These are phyloP conservation scores for Mortierella sp. DNA, from an alignment of 371 early-diverging fungal species.

Conservation along the genomic window DNA sequence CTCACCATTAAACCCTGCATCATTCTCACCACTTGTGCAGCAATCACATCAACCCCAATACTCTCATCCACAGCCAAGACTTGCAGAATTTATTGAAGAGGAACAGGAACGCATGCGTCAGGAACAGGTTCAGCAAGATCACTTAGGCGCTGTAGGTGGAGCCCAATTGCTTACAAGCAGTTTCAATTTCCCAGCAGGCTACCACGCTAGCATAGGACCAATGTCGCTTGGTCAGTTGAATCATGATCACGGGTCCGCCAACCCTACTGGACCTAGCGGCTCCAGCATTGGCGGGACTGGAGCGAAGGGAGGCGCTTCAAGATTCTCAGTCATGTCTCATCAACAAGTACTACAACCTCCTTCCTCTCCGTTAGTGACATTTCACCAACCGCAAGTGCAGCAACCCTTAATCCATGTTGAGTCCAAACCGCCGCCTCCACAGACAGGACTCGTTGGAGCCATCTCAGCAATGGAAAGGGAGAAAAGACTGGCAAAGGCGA, in stretches of 20 bases:
- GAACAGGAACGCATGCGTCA: constrained; percentile 14
- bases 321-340: constrained; percentile 20
- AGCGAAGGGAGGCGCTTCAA: background rate
- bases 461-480: constrained; percentile 53
- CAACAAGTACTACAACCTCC: constrained; percentile 12
- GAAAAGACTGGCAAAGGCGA: constrained; percentile 44
- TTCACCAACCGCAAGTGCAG: background rate
- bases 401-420: constrained; percentile 49
- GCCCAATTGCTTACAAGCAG: constrained; percentile 29
- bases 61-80: constrained; percentile 18
- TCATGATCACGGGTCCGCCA: constrained; percentile 23
- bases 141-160: background rate
- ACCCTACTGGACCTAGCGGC: constrained; percentile 19
- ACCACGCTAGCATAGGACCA: constrained; percentile 27
- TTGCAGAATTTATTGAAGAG: constrained; percentile 29
- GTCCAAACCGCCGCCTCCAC: constrained; percentile 53
- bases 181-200: constrained; percentile 32
- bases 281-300: constrained; percentile 6
- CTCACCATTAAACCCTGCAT: constrained; percentile 21
- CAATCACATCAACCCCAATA: constrained; percentile 1
- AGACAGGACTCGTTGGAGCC: constrained; percentile 48
- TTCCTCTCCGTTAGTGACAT: background rate
- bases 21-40: constrained; percentile 1
- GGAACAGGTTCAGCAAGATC: constrained; percentile 18
- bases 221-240: constrained; percentile 11